A percentile compares a stretch with the other conserved stretches of the same genome.
These are phyloP conservation scores for Boletus reticuloceps DNA, from an alignment of 768 basidiomycete genomes.

Conservation along the genomic window DNA sequence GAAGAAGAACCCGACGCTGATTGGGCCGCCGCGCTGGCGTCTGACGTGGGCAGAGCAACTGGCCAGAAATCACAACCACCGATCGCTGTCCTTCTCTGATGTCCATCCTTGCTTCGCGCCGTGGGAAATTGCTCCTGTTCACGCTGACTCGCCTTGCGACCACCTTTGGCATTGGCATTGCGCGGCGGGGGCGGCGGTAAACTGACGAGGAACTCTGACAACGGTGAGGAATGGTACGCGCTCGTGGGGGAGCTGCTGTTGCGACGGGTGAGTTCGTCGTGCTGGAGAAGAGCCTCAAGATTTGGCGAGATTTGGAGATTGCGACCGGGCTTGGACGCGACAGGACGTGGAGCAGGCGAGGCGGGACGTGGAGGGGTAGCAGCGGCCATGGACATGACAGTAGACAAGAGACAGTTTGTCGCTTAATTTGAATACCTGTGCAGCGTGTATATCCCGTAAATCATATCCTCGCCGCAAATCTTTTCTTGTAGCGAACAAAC, in stretches of 20 bases:
- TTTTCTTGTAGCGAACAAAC: background rate
- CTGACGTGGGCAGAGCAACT: background rate
- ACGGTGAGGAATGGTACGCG: constrained; percentile 3
- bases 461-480: background rate
- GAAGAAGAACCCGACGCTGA: constrained; percentile 8
- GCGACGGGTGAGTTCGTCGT: constrained; percentile 49
- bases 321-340: constrained; percentile 1
- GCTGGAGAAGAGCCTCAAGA: constrained; percentile 56
- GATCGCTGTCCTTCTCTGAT: constrained; percentile 9
- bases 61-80: constrained; percentile 25
- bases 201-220: constrained; percentile 21
- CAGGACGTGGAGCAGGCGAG: constrained; percentile 8
- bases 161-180: constrained; percentile 9
- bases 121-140: constrained; percentile 16
- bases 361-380: constrained; percentile 21
- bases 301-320: constrained; percentile 55
- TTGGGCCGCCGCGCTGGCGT: background rate
- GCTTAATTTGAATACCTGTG: constrained; percentile 22
- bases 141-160: constrained; percentile 12
- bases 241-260: constrained; percentile 25
- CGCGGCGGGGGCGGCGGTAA: constrained; percentile 37
- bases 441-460: constrained; percentile 5
- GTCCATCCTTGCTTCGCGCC: constrained; percentile 16
- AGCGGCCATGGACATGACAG: constrained; percentile 16
- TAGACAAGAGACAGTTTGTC: background rate